A percentile compares a stretch with the other conserved stretches of the same genome.
Conservation (phyloP, 805 yeast species). For the Suhomyces sp. region DNA sequence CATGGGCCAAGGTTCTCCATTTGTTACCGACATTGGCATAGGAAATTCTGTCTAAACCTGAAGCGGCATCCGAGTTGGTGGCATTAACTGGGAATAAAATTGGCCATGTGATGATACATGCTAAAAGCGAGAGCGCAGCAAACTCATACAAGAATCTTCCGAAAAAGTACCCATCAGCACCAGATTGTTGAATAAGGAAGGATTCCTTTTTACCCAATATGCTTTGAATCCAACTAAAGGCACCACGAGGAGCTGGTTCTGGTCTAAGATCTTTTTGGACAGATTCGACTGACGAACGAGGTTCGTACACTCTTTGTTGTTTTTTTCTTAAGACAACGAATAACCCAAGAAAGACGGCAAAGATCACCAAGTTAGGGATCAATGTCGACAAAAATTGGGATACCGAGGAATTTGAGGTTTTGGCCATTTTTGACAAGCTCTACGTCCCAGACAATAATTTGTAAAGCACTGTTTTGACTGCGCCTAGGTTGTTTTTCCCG, state of each 20-base stretch:
- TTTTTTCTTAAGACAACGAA: conserved; percentile 43
- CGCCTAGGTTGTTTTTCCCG: not conserved
- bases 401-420: conserved; percentile 29
- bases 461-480: not conserved
- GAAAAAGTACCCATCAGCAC: conserved; percentile 76
- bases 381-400: conserved; percentile 50
- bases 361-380: conserved; percentile 42
- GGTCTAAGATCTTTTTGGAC: conserved; percentile 45
- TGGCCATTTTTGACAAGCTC: not conserved
- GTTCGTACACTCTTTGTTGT: conserved; percentile 50
- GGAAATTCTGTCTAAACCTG: conserved; percentile 65
- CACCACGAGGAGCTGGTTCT: conserved; percentile 43
- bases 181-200: conserved; percentile 64
- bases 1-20: conserved; percentile 69
- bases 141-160: conserved; percentile 61
- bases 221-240: conserved; percentile 53
- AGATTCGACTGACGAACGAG: conserved; percentile 44
- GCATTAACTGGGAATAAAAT: conserved; percentile 73
- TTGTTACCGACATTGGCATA: conserved; percentile 61
- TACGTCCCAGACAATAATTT: not conserved
- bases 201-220: conserved; percentile 55
- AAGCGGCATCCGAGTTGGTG: conserved; percentile 45
- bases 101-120: conserved; percentile 60
- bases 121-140: conserved; percentile 48
- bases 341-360: conserved; percentile 36